Base-by-base conservation (phyloP, 441 rosid genomes). In the Lepidium campestre region DNA sequence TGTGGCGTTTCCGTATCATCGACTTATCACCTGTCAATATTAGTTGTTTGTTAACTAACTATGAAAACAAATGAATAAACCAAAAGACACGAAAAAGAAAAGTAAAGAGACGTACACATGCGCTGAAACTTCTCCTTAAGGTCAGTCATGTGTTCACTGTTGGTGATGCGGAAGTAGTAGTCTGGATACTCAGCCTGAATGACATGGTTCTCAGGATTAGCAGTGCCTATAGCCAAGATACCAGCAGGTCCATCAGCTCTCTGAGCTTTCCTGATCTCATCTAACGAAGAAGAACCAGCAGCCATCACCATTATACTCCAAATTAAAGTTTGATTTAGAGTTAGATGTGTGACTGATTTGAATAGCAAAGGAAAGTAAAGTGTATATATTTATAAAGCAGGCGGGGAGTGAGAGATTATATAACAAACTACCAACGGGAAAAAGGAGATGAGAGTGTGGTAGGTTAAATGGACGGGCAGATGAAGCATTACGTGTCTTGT, bases 161-260 rank as follows among this genome's bases (percentile, higher is more conserved):
- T 74, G 45, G 84, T 78, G 65, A 81, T 45, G 11, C 74, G 63
- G 71, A 76, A 81, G 73, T 78, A 78, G 70, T 73, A 80, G 32
- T 77, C 83, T 0, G 83, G 83, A 29, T 74, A 81, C 58, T 81
- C 82, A 0, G 64, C 62, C 47, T 76, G 82, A 44, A 48, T 1
- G 44, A 80, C 68, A 74, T 64, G 59, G 58, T 78, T 57, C 10
- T 67, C 54, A 5, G 84, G 84, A n/a, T 70, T 73, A 22, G 84
- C 82, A 1, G 84, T 78, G 39, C 78, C 84, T 4, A 80, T 80
- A 5, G 77, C 78, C 45, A 80, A 55, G 14, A 80, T 60, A 19
- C 73, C 62, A 13, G 84, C 84, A 0, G 78, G 72, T 13, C 84
- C 84, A 36, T 72, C 69, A 0, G 82, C 77, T 67, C 79, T 67